Base-by-base conservation (phyloP, 352 stramenopile species). In the Phytophthora podocarpi region DNA sequence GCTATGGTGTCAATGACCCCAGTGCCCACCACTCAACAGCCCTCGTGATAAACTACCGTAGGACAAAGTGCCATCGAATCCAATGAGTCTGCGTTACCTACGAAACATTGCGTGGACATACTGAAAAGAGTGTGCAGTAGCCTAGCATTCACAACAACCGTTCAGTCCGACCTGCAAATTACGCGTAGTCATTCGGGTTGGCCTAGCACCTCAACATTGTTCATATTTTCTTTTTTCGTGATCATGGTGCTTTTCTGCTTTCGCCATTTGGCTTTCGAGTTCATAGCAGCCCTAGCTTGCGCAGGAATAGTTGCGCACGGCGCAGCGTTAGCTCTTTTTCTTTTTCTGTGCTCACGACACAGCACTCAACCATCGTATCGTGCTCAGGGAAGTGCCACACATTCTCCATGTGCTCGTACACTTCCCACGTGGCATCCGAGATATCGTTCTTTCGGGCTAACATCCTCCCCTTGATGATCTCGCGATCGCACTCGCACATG, bases 341-440 rank as follows among this genome's bases (percentile, higher is more conserved):
- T 59, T 89, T 92, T 43, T 90, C 80, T 23, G 82, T 90, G 66
- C 87, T 89, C 20, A 90, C 65, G 2, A 80, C 52, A 10, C 73
- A 59, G 48, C 66, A 82, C 55, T 90, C 82, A 10, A 53, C 23
- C 65, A 81, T 76, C 20, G 41, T 53, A 1, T 63, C 30, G 2
- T 55, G 45, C 18, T 86, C 78, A 5, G 71, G 59, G 23, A 82
- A 64, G 32, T 57, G 34, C 80, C 76, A 89, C 18, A 31, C 16
- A 39, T 62, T 62, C 62, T 91, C 82, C 71, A 91, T 89, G n/a
- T 60, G 41, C 53, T 91, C 76, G 28, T 76, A 91, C 7, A 91
- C 76, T 24, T 73, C 67, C 82, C 82, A 91, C 32, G 78, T 89
- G 8, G 82, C 82, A 48, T 89, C 78, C 49, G 80, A 89, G 3